Evolutionary conservation across 345 rosid species (phyloP), one percentile per base, ranked within the genome.

Genomic region (Noccaea caerulescens): DNA sequence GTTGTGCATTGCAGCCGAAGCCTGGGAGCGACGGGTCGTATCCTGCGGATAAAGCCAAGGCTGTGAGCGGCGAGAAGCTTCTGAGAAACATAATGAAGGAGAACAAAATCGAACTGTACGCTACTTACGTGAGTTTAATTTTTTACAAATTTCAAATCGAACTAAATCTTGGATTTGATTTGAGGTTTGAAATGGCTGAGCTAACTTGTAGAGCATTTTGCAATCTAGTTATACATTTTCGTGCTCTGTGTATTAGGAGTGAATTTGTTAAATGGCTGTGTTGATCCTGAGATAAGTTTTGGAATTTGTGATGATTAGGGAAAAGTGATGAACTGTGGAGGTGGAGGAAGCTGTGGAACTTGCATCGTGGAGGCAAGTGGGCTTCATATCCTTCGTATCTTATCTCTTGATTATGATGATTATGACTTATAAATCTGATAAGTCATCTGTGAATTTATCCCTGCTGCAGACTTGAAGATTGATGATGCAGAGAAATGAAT

Each of bases 321-420:
- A 6, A 93, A 93, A 73, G 81, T 84, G 66, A 88, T 89, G 97
- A 93, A 91, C 69, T 93, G 96, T 77, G 97, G 98, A 41, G 98
- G 98, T 8, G 90, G 87, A 46, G 97, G 97, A 61, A 91, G 92
- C 73, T 93, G 98, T 66, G 97, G 98, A 70, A 90, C 96, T 75
- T 90, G 98, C 80, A 87, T 90, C 75, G 97, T 88, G 2, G 95
- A 93, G 92, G 97, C 89, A 79, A 63, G 51, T 41, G 10, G 10
- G 43, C 52, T 55, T 55, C 46, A 10, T 38, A 38, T 32, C 10
- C 18, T 46, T 46, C 46, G 7, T 46, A 30, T 32, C 10, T 10
- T 39, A 1, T 30, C 44, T 38, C 38, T 18, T 47, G 44, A 10
- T 53, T 57, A 27, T 49, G 13, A 44, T 32, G 51, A 45, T 9